Percentiles rank a stretch among this genome's conserved stretches.
Conservation (phyloP, 1,139 yeast genomes). For the Nakaseomyces uthaithaninus region DNA sequence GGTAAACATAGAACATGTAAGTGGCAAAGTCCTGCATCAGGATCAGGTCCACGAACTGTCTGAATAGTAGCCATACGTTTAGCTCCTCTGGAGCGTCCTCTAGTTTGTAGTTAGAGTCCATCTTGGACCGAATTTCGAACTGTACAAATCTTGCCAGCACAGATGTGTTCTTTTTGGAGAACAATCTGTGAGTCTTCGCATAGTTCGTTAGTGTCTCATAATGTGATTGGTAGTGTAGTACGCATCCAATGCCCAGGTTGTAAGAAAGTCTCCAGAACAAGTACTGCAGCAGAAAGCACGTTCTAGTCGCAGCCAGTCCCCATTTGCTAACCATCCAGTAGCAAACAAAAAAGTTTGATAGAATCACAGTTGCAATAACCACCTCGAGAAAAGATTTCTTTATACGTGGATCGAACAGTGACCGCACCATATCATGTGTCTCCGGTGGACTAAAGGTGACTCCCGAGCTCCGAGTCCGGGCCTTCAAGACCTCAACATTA, state of each 20-base stretch:
- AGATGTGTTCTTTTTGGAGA: slow-evolving; percentile 34
- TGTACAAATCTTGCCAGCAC: slow-evolving; percentile 40
- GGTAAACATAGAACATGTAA: slow-evolving; percentile 60
- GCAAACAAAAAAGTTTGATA: slow-evolving; percentile 47
- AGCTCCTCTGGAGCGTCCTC: slow-evolving; percentile 59
- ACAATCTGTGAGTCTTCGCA: slow-evolving; percentile 44
- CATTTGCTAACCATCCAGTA: slow-evolving; percentile 31
- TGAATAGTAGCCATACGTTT: slow-evolving; percentile 75
- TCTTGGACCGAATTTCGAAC: slow-evolving; percentile 50
- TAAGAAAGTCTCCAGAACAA: slow-evolving; percentile 71
- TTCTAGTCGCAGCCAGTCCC: slow-evolving; percentile 18
- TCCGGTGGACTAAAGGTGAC: slow-evolving; percentile 57
- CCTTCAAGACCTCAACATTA: slow-evolving; percentile 11
- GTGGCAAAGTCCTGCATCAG: slow-evolving; percentile 82
- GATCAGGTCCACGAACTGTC: slow-evolving; percentile 74
- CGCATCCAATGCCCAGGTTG: slow-evolving; percentile 71
- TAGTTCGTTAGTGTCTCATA: slow-evolving; percentile 47
- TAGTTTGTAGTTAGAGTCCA: slow-evolving; percentile 48
- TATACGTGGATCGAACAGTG: slow-evolving; percentile 69
- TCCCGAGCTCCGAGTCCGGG: slow-evolving; percentile 28
- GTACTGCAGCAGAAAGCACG: slow-evolving; percentile 41
- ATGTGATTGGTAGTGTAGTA: slow-evolving; percentile 62
- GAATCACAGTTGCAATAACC: slow-evolving; percentile 46
- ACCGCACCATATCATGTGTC: slow-evolving; percentile 81
- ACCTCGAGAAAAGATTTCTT: slow-evolving; percentile 62